Percentiles rank a stretch among this genome's conserved stretches.
These are phyloP conservation scores for Diaporthe destruens DNA, from an alignment of 2,329 filamentous ascomycete species.

Conservation along the genomic window DNA sequence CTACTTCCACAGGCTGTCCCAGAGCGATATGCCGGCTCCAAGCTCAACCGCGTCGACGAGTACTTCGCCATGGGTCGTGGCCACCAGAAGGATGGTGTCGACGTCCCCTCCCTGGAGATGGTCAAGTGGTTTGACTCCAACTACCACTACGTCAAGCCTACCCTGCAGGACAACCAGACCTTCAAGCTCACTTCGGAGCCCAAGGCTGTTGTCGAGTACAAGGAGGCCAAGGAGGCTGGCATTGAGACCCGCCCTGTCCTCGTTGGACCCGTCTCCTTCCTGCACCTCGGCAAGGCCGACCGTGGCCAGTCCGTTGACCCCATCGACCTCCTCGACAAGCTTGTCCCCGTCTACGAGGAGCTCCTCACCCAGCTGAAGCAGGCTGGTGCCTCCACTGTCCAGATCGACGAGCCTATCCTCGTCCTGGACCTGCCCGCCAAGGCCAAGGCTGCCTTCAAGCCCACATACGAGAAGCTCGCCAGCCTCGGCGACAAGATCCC, in stretches of 20 bases:
- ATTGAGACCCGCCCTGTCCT: conserved; percentile 94
- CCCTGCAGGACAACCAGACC: conserved; percentile 94
- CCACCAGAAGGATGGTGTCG: conserved; percentile 93
- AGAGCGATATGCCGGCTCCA: conserved; percentile 92
- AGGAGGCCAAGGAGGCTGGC: conserved; percentile 97
- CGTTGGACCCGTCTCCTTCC: conserved; percentile 96
- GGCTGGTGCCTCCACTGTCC: conserved; percentile 94
- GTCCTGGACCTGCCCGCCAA: conserved; percentile 93
- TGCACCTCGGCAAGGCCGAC: conserved; percentile 97
- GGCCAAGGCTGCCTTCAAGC: conserved; percentile 97
- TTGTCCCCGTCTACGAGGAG: conserved; percentile 94
- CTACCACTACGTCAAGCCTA: conserved; percentile 99
- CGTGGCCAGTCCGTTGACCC: conserved; percentile 93
- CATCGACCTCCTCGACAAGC: conserved; percentile 92
- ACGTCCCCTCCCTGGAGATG: conserved; percentile 97
- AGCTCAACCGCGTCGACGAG: conserved; percentile 89
- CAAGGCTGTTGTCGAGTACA: conserved; percentile 95
- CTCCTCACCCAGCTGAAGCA: conserved; percentile 93
- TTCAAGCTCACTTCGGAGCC: conserved; percentile 90
- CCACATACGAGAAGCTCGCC: conserved; percentile 91
- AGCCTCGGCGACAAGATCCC: conserved; percentile 84
- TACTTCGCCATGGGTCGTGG: conserved; percentile 99
- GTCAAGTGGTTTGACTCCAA: conserved; percentile 99
- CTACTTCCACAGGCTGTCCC: conserved; percentile 76
- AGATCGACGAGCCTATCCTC: conserved; percentile 98